Conservation (phyloP, 208 protist species). For the Phytomonas francai region DNA sequence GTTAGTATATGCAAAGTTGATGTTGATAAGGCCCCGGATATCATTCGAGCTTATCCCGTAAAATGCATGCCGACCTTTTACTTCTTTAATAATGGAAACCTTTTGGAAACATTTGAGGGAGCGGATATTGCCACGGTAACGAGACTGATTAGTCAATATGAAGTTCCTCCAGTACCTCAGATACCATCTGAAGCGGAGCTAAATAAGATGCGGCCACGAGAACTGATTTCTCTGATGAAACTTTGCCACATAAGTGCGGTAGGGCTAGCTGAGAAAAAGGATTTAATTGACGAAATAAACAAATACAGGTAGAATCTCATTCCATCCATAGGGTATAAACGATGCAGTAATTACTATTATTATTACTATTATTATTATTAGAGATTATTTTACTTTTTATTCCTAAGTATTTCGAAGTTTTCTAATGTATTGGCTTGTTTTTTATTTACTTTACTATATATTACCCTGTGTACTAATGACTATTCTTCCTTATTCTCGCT, state of each 20-base stretch:
- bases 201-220: slow-evolving; percentile 30
- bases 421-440: not conserved
- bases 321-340: not conserved
- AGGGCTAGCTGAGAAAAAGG: slow-evolving; percentile 45
- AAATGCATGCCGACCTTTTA: slow-evolving; percentile 60
- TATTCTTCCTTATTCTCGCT: slow-evolving; percentile 10
- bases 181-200: slow-evolving; percentile 54
- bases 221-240: slow-evolving; percentile 46
- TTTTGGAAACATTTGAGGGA: slow-evolving; percentile 52
- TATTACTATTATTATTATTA: not conserved
- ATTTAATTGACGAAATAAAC: slow-evolving; percentile 45
- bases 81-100: slow-evolving; percentile 47
- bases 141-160: slow-evolving; percentile 28
- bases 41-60: slow-evolving; percentile 41
- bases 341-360: not conserved
- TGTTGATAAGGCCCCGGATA: slow-evolving; percentile 39
- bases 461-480: not conserved
- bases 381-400: slow-evolving; percentile 10
- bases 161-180: slow-evolving; percentile 32
- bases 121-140: slow-evolving; percentile 41
- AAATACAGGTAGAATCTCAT: slow-evolving; percentile 12
- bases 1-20: slow-evolving; percentile 69
- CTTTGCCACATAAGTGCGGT: slow-evolving; percentile 30
- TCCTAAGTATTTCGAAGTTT: not conserved
- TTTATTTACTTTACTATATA: slow-evolving; percentile 7